Base-by-base conservation (phyloP, 1,139 yeast species). In the Kodamaea sp. region DNA sequence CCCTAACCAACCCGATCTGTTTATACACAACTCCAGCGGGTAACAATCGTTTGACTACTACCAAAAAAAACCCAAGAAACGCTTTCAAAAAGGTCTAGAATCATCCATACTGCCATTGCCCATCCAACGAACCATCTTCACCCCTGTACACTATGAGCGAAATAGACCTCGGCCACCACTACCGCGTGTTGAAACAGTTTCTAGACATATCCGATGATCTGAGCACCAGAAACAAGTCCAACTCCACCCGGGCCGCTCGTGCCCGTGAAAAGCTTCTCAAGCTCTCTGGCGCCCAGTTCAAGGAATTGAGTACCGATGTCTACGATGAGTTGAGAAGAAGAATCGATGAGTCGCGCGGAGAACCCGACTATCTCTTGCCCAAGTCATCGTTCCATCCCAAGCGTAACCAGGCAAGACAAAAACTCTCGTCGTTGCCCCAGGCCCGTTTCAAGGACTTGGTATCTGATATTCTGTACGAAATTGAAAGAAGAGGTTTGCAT, bases 401-500 rank as follows among this genome's bases (percentile, higher is more conserved):
- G 55, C 75, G 98, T 53, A 94, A 94, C 58, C 96, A 89, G 59
- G 98, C 98, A 3, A 76, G 99, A 49, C 90, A 87, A 55, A 92
- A 90, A 61, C 73, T 94, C 46, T 85, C 97, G 2, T 79, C 88
- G 28, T 73, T 94, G 42, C 94, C 96, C 1, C 81, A 83, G 37
- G 63, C 82, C 8, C 66, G 97, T 41, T 92, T 92, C 62, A 83
- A 83, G 52, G 98, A 92, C 57, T 75, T 94, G 54, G 95, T 89
- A 9, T 82, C 86, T 37, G 99, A 94, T 59, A 90, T 92, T 29
- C 69, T 85, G 30, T 86, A 68, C 55, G 99, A 94, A 59, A 85
- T 90, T 32, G 89, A 84, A 52, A 76, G 96, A 51, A 71, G 98
- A 50, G 73, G 74, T 15, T 76, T 80, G 35, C 77, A 76, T 43